phyloP scores from a whole-genome alignment of 208 protist species.

The Wallacemonas sp. region DNA sequence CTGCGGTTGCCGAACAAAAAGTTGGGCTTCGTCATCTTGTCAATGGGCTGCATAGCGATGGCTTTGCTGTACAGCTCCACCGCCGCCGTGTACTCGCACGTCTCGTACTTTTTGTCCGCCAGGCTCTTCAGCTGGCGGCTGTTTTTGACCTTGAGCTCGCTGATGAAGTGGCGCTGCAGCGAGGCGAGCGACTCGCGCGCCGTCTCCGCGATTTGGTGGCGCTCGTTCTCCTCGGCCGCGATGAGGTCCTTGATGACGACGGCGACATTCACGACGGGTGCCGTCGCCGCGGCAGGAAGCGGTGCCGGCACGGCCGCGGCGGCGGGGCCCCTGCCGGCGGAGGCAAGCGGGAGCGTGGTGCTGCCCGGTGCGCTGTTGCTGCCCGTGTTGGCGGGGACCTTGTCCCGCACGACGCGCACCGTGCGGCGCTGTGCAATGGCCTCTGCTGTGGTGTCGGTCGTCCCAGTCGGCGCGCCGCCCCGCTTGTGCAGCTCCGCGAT shows the following conservation, averaged over 20 bases:
- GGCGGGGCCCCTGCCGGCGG: conserved; percentile 7
- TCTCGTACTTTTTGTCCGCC: conserved; percentile 89
- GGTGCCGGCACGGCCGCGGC: neutral
- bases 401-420: conserved; percentile 33
- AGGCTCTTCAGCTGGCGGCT: conserved; percentile 76
- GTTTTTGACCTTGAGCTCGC: conserved; percentile 26
- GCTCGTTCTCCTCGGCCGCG: conserved; percentile 44
- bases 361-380: neutral
- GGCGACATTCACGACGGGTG: neutral
- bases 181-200: neutral
- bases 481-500: conserved; percentile 31
- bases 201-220: conserved; percentile 23
- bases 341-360: neutral
- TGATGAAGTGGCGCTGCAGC: conserved; percentile 11
- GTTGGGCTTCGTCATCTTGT: conserved; percentile 58
- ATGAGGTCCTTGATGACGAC: conserved; percentile 24
- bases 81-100: conserved; percentile 73
- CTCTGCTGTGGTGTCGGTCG: conserved; percentile 13
- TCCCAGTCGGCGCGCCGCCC: neutral
- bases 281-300: neutral
- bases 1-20: conserved; percentile 88
- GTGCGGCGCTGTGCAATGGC: conserved; percentile 27
- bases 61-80: conserved; percentile 87
- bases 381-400: neutral
- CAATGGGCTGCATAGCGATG: conserved; percentile 64